Evolutionary conservation across 257 asterid genomes (phyloP).

Genomic region (Petunia secreta): DNA sequence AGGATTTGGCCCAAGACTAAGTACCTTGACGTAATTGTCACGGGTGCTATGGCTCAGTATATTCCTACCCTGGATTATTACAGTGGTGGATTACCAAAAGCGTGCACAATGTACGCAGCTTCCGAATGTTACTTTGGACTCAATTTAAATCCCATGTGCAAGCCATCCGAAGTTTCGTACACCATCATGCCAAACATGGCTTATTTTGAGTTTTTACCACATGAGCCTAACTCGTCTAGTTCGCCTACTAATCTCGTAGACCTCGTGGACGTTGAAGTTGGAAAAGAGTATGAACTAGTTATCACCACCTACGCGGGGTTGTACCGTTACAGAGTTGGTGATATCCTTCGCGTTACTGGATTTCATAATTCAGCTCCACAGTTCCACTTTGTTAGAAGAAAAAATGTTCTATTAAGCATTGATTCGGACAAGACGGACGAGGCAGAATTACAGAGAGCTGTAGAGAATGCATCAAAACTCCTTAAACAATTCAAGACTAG

Average conservation of each 20-base stretch:
- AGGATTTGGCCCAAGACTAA: conserved; percentile 93
- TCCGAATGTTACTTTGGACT: conserved; percentile 95
- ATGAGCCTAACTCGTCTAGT: conserved; percentile 46
- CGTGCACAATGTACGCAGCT: conserved; percentile 96
- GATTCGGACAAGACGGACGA: conserved; percentile 97
- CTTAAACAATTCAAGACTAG: conserved; percentile 52
- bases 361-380: conserved; percentile 91
- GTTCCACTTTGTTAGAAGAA: conserved; percentile 84
- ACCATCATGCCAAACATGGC: conserved; percentile 99
- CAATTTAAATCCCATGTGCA: conserved; percentile 89
- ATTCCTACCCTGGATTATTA: conserved; percentile 91
- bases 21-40: conserved; percentile 87
- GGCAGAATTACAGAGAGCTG: conserved; percentile 85
- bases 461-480: conserved; percentile 68
- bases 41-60: conserved; percentile 98
- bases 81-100: conserved; percentile 79
- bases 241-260: conserved; percentile 67
- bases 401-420: conserved; percentile 81
- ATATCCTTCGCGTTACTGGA: conserved; percentile 91
- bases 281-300: conserved; percentile 89
- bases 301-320: conserved; percentile 87
- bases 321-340: conserved; percentile 88
- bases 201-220: conserved; percentile 89
- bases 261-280: conserved; percentile 75
- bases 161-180: conserved; percentile 81